phyloP scores from a whole-genome alignment of 495 filamentous ascomycete species.

The Amorphotheca resinae region DNA sequence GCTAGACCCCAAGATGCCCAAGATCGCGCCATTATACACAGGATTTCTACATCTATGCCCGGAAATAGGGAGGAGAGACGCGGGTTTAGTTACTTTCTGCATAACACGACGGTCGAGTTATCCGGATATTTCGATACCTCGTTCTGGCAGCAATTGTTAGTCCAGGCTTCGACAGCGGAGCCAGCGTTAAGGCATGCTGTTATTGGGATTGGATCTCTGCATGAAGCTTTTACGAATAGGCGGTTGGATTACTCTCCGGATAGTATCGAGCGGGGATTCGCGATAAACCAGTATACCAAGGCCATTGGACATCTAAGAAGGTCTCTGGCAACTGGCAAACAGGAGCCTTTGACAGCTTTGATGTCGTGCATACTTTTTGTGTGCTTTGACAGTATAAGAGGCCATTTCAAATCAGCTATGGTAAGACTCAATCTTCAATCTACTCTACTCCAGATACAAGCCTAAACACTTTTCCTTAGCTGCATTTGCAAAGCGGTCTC shows the following conservation, averaged over 20 bases:
- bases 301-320: conserved; percentile 2
- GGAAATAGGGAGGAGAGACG: conserved; percentile 6
- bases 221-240: background rate
- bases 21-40: background rate
- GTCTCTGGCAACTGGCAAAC: background rate
- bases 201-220: conserved; percentile 5
- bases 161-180: conserved; percentile 13
- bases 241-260: background rate
- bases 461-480: background rate
- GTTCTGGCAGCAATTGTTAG: conserved; percentile 35
- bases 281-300: conserved; percentile 7
- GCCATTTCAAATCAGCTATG: conserved; percentile 15
- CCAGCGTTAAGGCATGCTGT: conserved; percentile 7
- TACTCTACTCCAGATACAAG: background rate
- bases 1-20: background rate
- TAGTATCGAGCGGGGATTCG: conserved; percentile 13
- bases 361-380: conserved; percentile 5
- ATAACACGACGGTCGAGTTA: conserved; percentile 7
- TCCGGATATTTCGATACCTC: conserved; percentile 25
- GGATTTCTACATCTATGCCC: conserved; percentile 5
- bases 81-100: conserved; percentile 12
- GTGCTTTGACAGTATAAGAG: conserved; percentile 8
- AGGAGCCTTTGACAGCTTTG: background rate
- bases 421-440: background rate
- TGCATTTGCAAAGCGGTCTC: conserved; percentile 16